Evolutionary conservation across 305 asterid species (phyloP).

Genomic region (Salvia sclarea): DNA sequence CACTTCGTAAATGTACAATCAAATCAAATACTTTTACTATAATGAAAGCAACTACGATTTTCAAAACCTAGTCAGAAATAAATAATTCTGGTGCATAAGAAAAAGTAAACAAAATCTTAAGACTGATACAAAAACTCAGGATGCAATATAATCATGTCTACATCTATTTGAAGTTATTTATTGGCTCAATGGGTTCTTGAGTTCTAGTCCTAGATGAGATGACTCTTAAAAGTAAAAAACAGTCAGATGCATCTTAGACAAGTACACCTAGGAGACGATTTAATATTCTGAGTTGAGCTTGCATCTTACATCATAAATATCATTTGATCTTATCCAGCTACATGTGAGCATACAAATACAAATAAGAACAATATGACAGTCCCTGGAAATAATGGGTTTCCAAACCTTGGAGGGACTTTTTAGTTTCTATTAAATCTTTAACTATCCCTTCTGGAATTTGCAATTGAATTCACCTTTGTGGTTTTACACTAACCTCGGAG

Average conservation of each 20-base stretch:
- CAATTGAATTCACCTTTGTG: slow-evolving; percentile 9
- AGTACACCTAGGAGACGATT: background rate
- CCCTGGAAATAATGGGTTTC: background rate
- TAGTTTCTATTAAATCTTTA: slow-evolving; percentile 5
- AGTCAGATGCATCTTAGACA: background rate
- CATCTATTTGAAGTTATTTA: slow-evolving; percentile 7
- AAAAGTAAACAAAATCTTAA: background rate
- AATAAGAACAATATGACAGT: background rate
- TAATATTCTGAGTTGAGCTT: background rate
- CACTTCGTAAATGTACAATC: background rate
- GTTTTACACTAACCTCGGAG: no score
- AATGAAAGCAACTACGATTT: slow-evolving; percentile 10
- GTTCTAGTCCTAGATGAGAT: slow-evolving; percentile 22
- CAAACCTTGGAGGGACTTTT: slow-evolving; percentile 17
- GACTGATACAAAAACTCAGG: background rate
- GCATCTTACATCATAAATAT: background rate
- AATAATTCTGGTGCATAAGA: slow-evolving; percentile 3
- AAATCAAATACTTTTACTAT: background rate
- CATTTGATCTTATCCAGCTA: background rate
- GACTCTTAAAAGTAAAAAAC: background rate
- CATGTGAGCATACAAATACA: background rate
- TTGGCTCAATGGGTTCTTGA: slow-evolving; percentile 22
- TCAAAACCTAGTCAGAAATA: background rate
- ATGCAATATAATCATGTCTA: background rate
- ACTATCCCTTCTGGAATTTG: slow-evolving; percentile 17